Base-by-base conservation (phyloP, 2,329 filamentous ascomycete species). In the Diplodia corticola region DNA sequence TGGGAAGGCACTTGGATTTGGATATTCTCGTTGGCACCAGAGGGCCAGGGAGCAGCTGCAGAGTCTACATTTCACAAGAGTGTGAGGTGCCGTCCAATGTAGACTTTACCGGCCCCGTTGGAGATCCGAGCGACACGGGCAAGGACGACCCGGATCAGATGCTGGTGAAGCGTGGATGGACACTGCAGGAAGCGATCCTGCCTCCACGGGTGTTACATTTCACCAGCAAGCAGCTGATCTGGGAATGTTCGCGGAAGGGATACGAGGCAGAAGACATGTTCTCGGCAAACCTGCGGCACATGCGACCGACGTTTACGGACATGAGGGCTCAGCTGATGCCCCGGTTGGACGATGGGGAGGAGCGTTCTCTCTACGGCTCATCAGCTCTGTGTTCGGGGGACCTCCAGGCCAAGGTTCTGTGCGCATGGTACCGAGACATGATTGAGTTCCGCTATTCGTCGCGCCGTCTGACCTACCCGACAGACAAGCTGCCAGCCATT, bases 131-230 rank as follows among this genome's bases (percentile, higher is more conserved):
- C 3, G 40, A n/a, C 2, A 6, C 9, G 3, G 54, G 46, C 2
- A 24, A n/a, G 2, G 37, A 28, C 5, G 40, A 60, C 17, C 26
- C 17, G 17, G 55, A 60, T 24, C 9, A 26, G 24, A 60, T 33
- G 40, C 24, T 60, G 7, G 55, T 35, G 24, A 64, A 37, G 7
- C 70, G 76, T 20, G 72, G 73, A 17, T 78, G 76, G 76, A 70
- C 68, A 9, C 71, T 77, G 2, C 76, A 78, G 69, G 76, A 77
- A 59, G 73, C 75, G 10, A 71, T 78, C 0, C 76, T 78, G 17
- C 75, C 74, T 26, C 72, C 69, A 15, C 71, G 76, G 15, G 70
- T 76, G 65, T 70, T 78, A 17, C 73, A 76, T 35, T 67, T 76
- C 12, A 72, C 74, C 40, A 69, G 70, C 51, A 71, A 72, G 63